Percentiles rank a stretch among this genome's conserved stretches.
These are phyloP conservation scores for Coemansia sp. DNA, from an alignment of 192 early-diverging fungal species.

Conservation along the genomic window DNA sequence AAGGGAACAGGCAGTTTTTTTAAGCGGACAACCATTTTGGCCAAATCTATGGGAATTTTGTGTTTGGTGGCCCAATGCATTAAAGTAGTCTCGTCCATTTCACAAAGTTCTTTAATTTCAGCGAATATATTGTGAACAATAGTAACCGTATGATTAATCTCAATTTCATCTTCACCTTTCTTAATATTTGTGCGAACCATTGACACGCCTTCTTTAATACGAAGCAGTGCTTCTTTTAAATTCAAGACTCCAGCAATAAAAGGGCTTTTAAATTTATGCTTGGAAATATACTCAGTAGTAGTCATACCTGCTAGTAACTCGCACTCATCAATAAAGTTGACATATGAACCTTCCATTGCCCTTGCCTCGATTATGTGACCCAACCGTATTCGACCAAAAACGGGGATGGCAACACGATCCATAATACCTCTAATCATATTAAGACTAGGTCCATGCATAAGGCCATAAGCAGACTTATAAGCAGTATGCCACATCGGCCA, in stretches of 20 bases:
- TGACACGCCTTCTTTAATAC: conserved; percentile 70
- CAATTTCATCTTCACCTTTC: conserved; percentile 86
- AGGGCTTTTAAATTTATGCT: neutral
- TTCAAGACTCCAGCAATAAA: neutral
- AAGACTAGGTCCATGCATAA: neutral
- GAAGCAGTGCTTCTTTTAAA: neutral
- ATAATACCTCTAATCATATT: conserved; percentile 78
- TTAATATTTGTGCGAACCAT: conserved; percentile 84
- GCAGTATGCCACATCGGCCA: neutral
- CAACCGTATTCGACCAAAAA: conserved; percentile 94
- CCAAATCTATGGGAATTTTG: neutral
- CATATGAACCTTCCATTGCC: conserved; percentile 9
- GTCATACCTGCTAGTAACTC: conserved; percentile 61
- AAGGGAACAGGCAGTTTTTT: conserved; percentile 91
- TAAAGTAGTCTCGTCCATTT: neutral
- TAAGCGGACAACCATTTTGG: neutral
- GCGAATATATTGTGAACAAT: conserved; percentile 73
- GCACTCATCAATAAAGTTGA: conserved; percentile 26
- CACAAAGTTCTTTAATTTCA: conserved; percentile 63
- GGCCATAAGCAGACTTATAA: neutral
- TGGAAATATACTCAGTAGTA: conserved; percentile 71
- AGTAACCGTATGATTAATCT: conserved; percentile 83
- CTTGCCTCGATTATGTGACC: conserved; percentile 97
- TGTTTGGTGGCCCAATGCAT: neutral
- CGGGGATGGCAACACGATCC: conserved; percentile 87